Conservation (phyloP, 2,329 filamentous ascomycete species). For the Epichloe elymi region DNA sequence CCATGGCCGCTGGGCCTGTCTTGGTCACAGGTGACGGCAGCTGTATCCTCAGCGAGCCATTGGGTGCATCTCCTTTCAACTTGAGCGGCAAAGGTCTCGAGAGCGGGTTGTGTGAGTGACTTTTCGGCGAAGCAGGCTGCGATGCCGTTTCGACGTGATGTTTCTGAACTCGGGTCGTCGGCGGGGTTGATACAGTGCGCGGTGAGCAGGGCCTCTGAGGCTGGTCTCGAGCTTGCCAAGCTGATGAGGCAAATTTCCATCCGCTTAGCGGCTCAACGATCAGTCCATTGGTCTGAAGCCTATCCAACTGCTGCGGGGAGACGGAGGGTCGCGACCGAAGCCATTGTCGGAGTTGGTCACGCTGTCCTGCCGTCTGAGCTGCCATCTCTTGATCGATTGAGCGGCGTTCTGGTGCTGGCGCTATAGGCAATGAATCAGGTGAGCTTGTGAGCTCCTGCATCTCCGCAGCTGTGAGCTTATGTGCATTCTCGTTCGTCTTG, state of each 20-base stretch:
- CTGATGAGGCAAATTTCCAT: background rate
- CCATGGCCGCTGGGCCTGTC: slow-evolving; percentile 12
- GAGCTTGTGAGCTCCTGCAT: slow-evolving; percentile 44
- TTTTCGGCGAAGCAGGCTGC: slow-evolving; percentile 23
- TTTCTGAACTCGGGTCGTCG: slow-evolving; percentile 27
- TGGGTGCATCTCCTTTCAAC: slow-evolving; percentile 22
- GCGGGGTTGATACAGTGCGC: slow-evolving; percentile 39
- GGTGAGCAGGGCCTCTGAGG: slow-evolving; percentile 21
- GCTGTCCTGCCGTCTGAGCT: slow-evolving; percentile 14
- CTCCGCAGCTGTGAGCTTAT: slow-evolving; percentile 43
- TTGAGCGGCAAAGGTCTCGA: slow-evolving; percentile 31
- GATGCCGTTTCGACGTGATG: slow-evolving; percentile 11
- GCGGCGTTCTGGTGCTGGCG: slow-evolving; percentile 24
- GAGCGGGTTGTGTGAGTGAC: slow-evolving; percentile 37
- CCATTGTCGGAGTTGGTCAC: slow-evolving; percentile 9
- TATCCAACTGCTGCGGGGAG: background rate
- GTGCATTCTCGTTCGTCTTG: slow-evolving; percentile 29
- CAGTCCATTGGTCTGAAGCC: slow-evolving; percentile 13
- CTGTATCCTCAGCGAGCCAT: slow-evolving; percentile 5
- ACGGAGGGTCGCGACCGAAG: background rate
- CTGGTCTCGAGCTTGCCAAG: slow-evolving; percentile 10
- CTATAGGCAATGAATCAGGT: slow-evolving; percentile 45
- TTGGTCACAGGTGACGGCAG: slow-evolving; percentile 12
- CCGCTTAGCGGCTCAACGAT: slow-evolving; percentile 13
- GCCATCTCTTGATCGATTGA: slow-evolving; percentile 17